Evolutionary conservation across 1,139 yeast genomes (phyloP), one percentile per base, ranked within the genome.

Genomic region (Debaryomyces udenii): DNA sequence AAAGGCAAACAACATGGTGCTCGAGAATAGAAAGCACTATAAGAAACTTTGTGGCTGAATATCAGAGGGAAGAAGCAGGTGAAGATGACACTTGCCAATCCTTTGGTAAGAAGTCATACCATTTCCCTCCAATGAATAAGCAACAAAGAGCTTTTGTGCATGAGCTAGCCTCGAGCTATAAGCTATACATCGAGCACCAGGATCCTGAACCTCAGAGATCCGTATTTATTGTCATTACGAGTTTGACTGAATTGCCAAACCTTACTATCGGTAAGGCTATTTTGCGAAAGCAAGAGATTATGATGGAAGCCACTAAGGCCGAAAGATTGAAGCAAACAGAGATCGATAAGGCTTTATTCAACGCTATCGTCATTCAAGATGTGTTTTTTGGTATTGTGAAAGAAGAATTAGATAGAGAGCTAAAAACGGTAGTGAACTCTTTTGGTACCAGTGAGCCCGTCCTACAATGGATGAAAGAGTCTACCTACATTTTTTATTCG

Each of bases 131-230:
- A 11, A 88, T 90, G 95, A 70, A 67, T 39, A 59, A 71, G 7
- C 76, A 81, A 6, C 93, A 88, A 57, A 72, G 96, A 37, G 72
- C 70, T 49, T 88, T 88, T 56, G 65, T 90, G 14, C 93, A 83
- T 53, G 81, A 80, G 43, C 57, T 90, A 34, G 84, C 91, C 0
- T 77, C 71, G 26, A 62, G 78, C 0, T 88, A 71, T 56, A 69
- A 74, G 6, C 56, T 89, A 11, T 81, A 78, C 52, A 71, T 86
- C 0, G 90, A 86, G 53, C 79, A 93, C 1, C 91, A 86, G 51
- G 96, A 88, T 57, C 78, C 78, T 2, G 96, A 88, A 49, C 96
- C 96, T 0, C 73, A 80, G 42, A 64, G 96, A 48, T 78, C 84
- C 10, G 91, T 88, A 0, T 83, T 78, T 46, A 70, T 89, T 10